Percentiles rank a stretch among this genome's conserved stretches.
These are phyloP conservation scores for Kwoniella dendrophila DNA, from an alignment of 768 basidiomycete species.

Conservation along the genomic window DNA sequence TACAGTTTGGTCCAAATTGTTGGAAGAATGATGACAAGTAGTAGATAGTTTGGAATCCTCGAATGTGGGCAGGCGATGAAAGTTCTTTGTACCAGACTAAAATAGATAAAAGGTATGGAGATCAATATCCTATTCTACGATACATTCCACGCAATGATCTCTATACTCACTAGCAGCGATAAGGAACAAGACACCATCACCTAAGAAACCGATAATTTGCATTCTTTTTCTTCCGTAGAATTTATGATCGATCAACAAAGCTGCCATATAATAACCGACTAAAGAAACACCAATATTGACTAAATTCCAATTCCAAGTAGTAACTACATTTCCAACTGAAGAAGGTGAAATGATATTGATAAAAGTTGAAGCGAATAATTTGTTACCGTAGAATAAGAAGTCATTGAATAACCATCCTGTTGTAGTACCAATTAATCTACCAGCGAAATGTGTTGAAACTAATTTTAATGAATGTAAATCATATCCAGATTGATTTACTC, in stretches of 20 bases:
- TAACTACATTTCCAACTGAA: constrained; percentile 52
- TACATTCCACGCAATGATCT: no score
- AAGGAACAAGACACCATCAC: constrained; percentile 54
- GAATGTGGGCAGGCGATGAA: constrained; percentile 46
- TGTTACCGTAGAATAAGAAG: constrained; percentile 57
- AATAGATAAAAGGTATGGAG: constrained; percentile 11
- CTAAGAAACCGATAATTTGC: constrained; percentile 56
- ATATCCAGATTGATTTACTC: constrained; percentile 57
- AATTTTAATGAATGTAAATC: constrained; percentile 56
- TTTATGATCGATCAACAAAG: constrained; percentile 58
- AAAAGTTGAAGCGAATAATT: constrained; percentile 57
- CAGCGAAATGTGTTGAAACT: constrained; percentile 55
- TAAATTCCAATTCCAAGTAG: constrained; percentile 58
- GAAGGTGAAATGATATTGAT: constrained; percentile 57
- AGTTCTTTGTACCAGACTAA: constrained; percentile 53
- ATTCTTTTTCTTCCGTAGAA: constrained; percentile 55
- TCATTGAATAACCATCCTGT: constrained; percentile 58
- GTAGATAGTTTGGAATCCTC: constrained; percentile 58
- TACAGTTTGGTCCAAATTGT: constrained; percentile 55
- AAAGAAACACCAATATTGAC: constrained; percentile 57
- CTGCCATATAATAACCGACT: constrained; percentile 57
- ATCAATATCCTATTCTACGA: no score
- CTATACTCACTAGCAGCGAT: constrained; percentile 44
- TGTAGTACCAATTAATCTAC: constrained; percentile 44
- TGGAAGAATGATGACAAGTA: constrained; percentile 57